A percentile compares a stretch with the other conserved stretches of the same genome.
Conservation (phyloP, 331 rosid species). For the Quercus phellos region DNA sequence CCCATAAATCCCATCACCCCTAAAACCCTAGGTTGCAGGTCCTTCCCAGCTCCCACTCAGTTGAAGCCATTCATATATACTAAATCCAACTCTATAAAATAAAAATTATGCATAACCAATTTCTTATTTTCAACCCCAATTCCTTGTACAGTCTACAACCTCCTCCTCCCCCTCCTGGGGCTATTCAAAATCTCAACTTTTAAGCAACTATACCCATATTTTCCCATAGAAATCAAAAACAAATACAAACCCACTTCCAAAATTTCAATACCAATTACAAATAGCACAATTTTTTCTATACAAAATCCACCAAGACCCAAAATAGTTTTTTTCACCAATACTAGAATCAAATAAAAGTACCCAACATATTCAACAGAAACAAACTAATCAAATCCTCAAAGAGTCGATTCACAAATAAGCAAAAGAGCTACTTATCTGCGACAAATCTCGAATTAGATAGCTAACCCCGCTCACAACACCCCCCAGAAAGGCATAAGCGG, state of each 20-base stretch:
- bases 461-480: not conserved
- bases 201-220: conserved; percentile 15
- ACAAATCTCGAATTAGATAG: conserved; percentile 18
- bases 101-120: conserved; percentile 19
- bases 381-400: not conserved
- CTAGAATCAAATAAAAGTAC: conserved; percentile 1
- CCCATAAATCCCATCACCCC: conserved; percentile 17
- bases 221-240: conserved; percentile 16
- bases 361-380: conserved; percentile 1
- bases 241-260: conserved; percentile 31
- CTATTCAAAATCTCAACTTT: conserved; percentile 22
- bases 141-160: not conserved
- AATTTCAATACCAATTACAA: conserved; percentile 20
- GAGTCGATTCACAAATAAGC: conserved; percentile 15
- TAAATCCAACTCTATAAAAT: not conserved
- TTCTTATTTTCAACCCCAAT: not conserved
- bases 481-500: conserved; percentile 29
- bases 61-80: not conserved
- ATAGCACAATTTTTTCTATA: not conserved
- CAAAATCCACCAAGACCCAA: conserved; percentile 8
- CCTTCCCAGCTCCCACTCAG: not conserved
- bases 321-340: not conserved
- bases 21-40: conserved; percentile 17
- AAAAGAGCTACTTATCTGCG: conserved; percentile 30
- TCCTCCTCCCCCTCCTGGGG: not conserved